A percentile compares a stretch with the other conserved stretches of the same genome.
These are phyloP conservation scores for Pulveroboletus sp. DNA, from an alignment of 768 basidiomycete genomes.

Conservation along the genomic window DNA sequence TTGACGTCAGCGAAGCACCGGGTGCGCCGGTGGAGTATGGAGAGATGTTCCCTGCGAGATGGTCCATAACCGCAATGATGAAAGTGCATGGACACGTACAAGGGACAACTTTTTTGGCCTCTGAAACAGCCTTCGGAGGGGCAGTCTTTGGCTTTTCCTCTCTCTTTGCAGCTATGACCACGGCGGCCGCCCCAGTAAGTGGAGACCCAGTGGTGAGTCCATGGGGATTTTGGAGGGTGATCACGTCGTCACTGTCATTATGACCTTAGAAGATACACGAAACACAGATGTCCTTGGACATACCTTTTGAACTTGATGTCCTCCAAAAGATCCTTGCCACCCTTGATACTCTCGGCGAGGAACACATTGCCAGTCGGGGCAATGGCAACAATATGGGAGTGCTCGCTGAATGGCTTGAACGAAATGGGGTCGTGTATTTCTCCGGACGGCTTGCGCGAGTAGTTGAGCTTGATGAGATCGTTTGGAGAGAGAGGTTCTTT, in stretches of 20 bases:
- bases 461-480: conserved; percentile 76
- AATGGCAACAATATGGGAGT: conserved; percentile 91
- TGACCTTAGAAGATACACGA: background rate
- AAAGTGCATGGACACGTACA: conserved; percentile 44
- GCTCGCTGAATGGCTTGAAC: conserved; percentile 95
- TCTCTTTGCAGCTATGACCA: conserved; percentile 34
- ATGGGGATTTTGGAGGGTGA: conserved; percentile 92
- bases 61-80: background rate
- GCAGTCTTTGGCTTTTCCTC: conserved; percentile 28
- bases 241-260: conserved; percentile 68
- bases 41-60: conserved; percentile 73
- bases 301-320: conserved; percentile 86
- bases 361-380: conserved; percentile 91
- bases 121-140: conserved; percentile 33
- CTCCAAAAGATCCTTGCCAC: conserved; percentile 78
- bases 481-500: conserved; percentile 65
- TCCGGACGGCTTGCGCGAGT: conserved; percentile 78
- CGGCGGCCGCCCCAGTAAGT: conserved; percentile 24
- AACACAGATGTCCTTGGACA: conserved; percentile 10
- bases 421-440: conserved; percentile 95
- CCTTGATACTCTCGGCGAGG: conserved; percentile 84
- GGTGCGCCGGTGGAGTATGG: conserved; percentile 86
- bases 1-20: conserved; percentile 92
- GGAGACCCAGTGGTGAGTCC: conserved; percentile 60
- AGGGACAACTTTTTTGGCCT: conserved; percentile 54